Evolutionary conservation across 805 yeast species (phyloP), one percentile per base, ranked within the genome.

Genomic region (Candida endomychidarum): DNA sequence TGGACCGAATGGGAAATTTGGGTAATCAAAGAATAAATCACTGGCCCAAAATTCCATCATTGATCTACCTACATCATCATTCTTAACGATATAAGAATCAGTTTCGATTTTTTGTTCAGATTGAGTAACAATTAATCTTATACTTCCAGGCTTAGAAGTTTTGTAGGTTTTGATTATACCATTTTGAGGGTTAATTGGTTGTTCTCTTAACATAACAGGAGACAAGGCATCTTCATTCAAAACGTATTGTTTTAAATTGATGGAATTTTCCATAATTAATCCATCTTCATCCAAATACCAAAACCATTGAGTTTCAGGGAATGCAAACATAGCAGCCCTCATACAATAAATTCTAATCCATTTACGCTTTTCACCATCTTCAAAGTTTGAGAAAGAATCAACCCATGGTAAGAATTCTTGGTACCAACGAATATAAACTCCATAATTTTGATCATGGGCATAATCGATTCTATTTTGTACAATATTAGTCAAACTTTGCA

Each of bases 271-370:
- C 87, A 86, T 83, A 42, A 91, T 80, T 38, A 88, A 62, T 0
- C 91, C 80, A 53, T 83, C 80, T 49, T 85, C 77, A 58, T 87
- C 96, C 31, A 93, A 57, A 55, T 80, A 90, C 93, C 97, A 86
- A 55, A 90, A 82, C 71, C 87, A 84, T 58, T 86, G 80, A n/a
- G 96, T 85, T 34, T 81, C 70, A 1, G 98, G 98, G 68, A 89
- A 89, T 0, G 96, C 93, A 58, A 77, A 78, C 83, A 91, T 80
- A n/a, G 98, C 97, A 30, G 90, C 93, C 45, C 95, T 75, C 57
- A 87, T 59, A 28, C 81, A 59, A 41, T 77, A 75, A 20, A 82
- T 54, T 48, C 81, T 78, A 22, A 79, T 74, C 93, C 95, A 86
- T 48, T 67, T 69, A 20, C 70, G 63, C 41, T 66, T 65, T 48